Conservation (phyloP, 305 asterid genomes). For the Salvia sclarea region DNA sequence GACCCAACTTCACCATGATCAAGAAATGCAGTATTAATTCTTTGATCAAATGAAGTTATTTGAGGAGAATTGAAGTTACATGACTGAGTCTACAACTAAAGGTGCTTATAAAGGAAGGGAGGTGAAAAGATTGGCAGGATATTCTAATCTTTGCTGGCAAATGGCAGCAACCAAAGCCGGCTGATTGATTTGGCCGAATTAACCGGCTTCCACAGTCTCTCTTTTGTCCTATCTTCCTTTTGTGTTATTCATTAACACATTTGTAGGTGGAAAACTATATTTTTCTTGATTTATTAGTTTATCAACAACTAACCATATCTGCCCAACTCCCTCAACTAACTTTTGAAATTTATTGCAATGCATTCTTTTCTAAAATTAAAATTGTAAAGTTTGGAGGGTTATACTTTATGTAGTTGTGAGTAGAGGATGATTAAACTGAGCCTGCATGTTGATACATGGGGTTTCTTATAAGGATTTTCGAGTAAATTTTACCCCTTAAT, state of each 20-base stretch:
- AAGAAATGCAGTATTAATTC: slow-evolving; percentile 2
- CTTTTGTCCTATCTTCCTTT: slow-evolving; percentile 41
- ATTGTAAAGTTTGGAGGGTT: slow-evolving; percentile 17
- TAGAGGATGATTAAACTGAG: neutral
- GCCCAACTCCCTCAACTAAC: slow-evolving; percentile 43
- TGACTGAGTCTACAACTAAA: slow-evolving; percentile 60
- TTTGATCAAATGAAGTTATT: slow-evolving; percentile 5
- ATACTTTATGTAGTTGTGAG: slow-evolving; percentile 13
- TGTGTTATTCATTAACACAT: slow-evolving; percentile 40
- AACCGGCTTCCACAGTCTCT: slow-evolving; percentile 48
- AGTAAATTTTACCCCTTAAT: no score
- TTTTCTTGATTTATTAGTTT: slow-evolving; percentile 4
- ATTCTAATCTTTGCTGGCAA: slow-evolving; percentile 41
- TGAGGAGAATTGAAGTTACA: slow-evolving; percentile 10
- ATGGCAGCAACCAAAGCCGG: slow-evolving; percentile 35
- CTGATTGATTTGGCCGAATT: slow-evolving; percentile 52
- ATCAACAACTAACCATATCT: slow-evolving; percentile 21
- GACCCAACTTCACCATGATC: slow-evolving; percentile 64
- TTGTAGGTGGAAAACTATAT: slow-evolving; percentile 24
- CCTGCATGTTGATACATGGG: neutral
- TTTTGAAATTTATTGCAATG: slow-evolving; percentile 20
- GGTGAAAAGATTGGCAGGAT: slow-evolving; percentile 22
- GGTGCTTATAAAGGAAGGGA: slow-evolving; percentile 58
- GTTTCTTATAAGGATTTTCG: no score
- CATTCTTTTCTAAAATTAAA: neutral